Evolutionary conservation across 331 rosid species (phyloP).

Genomic region (Telfairia occidentalis): DNA sequence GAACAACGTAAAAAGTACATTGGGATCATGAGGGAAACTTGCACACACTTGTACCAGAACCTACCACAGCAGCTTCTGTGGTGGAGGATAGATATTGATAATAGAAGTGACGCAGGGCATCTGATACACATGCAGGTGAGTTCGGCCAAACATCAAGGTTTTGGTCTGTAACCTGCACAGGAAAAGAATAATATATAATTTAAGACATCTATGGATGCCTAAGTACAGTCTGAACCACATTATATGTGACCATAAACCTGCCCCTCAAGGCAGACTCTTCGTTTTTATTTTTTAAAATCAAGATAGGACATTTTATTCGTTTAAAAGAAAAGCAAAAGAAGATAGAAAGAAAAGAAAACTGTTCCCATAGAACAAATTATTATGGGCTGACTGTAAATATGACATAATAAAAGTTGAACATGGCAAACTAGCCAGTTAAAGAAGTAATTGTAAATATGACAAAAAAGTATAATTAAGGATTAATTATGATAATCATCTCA

Average conservation of each 20-base stretch:
- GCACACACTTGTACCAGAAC: conserved; percentile 20
- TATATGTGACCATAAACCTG: neutral
- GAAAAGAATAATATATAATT: neutral
- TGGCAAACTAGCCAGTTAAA: neutral
- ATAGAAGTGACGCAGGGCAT: conserved; percentile 94
- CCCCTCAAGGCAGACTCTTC: neutral
- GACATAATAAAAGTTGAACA: neutral
- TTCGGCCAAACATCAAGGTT: conserved; percentile 74
- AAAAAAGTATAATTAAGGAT: neutral
- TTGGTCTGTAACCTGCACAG: conserved; percentile 71
- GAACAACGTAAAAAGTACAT: neutral
- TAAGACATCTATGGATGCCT: neutral
- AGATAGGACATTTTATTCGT: neutral
- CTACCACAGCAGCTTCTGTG: conserved; percentile 91
- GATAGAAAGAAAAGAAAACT: neutral
- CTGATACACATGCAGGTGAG: conserved; percentile 83
- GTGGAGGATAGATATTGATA: conserved; percentile 87
- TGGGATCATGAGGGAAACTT: conserved; percentile 9
- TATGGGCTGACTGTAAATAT: neutral
- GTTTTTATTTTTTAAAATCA: neutral
- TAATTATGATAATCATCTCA: neutral
- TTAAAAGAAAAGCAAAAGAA: neutral
- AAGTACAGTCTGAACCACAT: neutral
- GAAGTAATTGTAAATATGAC: neutral
- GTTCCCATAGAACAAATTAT: neutral